Percentiles rank a stretch among this genome's conserved stretches.
phyloP scores from a whole-genome alignment of 108 stramenopile genomes.

The Cyclotella baltica region DNA sequence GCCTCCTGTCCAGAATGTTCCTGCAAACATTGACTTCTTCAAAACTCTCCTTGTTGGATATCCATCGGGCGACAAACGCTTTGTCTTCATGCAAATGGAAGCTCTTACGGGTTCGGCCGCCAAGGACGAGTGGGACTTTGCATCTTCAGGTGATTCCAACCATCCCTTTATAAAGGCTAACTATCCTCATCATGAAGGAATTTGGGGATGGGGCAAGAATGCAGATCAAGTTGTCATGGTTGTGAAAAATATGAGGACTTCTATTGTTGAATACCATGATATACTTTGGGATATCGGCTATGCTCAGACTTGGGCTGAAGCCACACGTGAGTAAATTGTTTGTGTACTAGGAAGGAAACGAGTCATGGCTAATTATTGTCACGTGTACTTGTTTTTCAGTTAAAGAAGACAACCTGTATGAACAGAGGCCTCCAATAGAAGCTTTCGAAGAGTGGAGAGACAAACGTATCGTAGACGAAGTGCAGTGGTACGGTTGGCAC shows the following conservation, averaged over 20 bases:
- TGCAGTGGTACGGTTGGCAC: too few species aligned
- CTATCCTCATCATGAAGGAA: conserved; percentile 58
- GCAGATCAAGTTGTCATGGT: conserved; percentile 50
- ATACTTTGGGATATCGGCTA: conserved; percentile 40
- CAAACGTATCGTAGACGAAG: too few species aligned
- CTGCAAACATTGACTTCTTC: conserved; percentile 38
- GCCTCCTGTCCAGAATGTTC: conserved; percentile 32
- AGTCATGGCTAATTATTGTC: too few species aligned
- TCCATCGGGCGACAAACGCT: conserved; percentile 54
- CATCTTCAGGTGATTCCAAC: conserved; percentile 37
- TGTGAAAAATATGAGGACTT: conserved; percentile 25
- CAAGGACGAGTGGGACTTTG: conserved; percentile 56
- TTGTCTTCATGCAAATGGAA: conserved; percentile 56
- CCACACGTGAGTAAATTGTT: too few species aligned
- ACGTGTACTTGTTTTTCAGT: too few species aligned
- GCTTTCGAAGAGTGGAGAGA: too few species aligned
- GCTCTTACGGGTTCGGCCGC: conserved; percentile 49
- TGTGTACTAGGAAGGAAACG: too few species aligned
- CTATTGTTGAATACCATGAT: conserved; percentile 49
- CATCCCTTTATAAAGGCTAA: conserved; percentile 61
- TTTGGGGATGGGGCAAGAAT: conserved; percentile 50
- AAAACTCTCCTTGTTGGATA: conserved; percentile 53
- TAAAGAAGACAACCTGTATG: too few species aligned
- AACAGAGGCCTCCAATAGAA: too few species aligned
- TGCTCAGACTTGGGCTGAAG: conserved; percentile 37